Evolutionary conservation across 352 stramenopile genomes (phyloP).

Genomic region (Globisporangium barbulae): DNA sequence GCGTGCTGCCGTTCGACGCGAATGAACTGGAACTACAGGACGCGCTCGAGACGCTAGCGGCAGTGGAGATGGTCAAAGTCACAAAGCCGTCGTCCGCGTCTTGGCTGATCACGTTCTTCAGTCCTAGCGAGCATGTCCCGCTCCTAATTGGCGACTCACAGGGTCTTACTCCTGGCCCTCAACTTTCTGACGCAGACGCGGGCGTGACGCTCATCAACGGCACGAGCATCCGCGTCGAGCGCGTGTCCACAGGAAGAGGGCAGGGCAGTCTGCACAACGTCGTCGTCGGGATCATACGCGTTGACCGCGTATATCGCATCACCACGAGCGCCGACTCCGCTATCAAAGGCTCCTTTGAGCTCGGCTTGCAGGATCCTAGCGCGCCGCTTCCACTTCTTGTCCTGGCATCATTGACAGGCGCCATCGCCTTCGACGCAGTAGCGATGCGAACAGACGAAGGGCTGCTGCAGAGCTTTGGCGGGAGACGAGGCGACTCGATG

Average conservation of each 20-base stretch:
- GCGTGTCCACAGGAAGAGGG: conserved; percentile 23
- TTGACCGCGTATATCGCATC: conserved; percentile 30
- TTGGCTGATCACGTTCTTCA: conserved; percentile 45
- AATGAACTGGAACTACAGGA: conserved; percentile 24
- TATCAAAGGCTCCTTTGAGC: conserved; percentile 22
- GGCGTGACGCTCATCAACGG: conserved; percentile 1
- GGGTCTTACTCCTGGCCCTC: conserved; percentile 11
- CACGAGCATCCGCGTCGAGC: conserved; percentile 17
- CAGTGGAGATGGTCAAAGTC: conserved; percentile 25
- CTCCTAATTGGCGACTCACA: conserved; percentile 18
- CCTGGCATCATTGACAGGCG: conserved; percentile 11
- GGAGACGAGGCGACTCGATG: conserved; percentile 27
- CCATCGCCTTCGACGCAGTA: conserved; percentile 33
- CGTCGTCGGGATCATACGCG: conserved; percentile 17
- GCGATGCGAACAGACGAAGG: conserved; percentile 31
- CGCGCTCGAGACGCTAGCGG: conserved; percentile 28
- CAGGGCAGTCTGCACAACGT: conserved; percentile 26
- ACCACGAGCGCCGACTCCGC: neutral
- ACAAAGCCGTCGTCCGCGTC: neutral
- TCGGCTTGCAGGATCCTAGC: conserved; percentile 22
- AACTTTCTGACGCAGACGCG: conserved; percentile 16
- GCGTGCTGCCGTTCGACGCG: conserved; percentile 2
- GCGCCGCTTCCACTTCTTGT: neutral
- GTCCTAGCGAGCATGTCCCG: conserved; percentile 23
- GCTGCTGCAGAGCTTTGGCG: conserved; percentile 20